Conservation (phyloP, 306 rosid species). For the Arachis hypogaea region DNA sequence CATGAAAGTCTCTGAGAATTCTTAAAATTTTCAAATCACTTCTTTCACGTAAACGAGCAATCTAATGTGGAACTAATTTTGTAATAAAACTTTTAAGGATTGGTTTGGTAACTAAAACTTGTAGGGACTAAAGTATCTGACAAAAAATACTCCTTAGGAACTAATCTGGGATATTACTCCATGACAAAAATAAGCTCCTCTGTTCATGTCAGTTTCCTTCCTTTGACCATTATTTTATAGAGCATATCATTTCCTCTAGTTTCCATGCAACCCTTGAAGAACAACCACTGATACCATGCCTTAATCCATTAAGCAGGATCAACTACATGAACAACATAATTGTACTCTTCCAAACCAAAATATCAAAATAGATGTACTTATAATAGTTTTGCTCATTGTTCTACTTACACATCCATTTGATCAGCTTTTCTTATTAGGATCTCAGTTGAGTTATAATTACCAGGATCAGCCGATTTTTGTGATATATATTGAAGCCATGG, state of each 20-base stretch:
- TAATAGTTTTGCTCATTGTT: neutral
- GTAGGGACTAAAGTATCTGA: neutral
- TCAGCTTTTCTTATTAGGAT: neutral
- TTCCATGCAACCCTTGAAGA: neutral
- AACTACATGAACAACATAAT: neutral
- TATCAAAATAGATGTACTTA: constrained; percentile 11
- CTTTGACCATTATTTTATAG: neutral
- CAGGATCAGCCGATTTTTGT: constrained; percentile 86
- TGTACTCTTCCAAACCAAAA: neutral
- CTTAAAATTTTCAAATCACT: no score
- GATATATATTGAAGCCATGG: constrained; percentile 90
- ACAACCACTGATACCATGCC: neutral
- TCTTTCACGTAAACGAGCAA: no score
- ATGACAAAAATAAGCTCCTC: no score
- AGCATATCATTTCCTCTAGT: constrained; percentile 2
- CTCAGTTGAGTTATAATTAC: constrained; percentile 45
- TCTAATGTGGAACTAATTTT: no score
- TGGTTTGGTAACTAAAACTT: no score
- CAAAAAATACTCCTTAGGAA: neutral
- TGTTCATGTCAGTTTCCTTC: neutral
- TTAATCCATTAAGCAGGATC: neutral
- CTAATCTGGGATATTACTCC: no score
- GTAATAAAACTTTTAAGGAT: no score
- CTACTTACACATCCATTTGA: constrained; percentile 24
- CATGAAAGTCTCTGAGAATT: no score